Percentiles rank a stretch among this genome's conserved stretches.
phyloP scores from a whole-genome alignment of 306 rosid genomes.

The Rubus idaeus region DNA sequence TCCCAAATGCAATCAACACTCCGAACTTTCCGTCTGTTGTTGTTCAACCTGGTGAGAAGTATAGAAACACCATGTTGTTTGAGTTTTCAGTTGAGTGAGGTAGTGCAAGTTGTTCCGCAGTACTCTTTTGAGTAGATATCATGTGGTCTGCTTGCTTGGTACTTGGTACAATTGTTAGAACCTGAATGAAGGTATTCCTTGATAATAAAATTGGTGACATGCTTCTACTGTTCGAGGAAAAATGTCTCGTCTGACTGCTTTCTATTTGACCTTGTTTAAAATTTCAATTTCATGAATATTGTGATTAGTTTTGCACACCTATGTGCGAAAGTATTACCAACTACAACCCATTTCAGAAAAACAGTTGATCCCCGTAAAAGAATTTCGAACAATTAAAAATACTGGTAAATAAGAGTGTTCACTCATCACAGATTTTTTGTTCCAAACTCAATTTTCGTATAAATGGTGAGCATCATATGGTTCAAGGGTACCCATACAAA shows the following conservation, averaged over 20 bases:
- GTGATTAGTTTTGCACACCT: background rate
- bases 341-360: background rate
- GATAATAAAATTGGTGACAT: background rate
- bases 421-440: background rate
- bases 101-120: background rate
- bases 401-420: background rate
- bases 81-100: constrained; percentile 75
- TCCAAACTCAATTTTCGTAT: background rate
- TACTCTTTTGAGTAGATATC: constrained; percentile 13
- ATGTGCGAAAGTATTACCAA: background rate
- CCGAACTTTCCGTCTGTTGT: constrained; percentile 75
- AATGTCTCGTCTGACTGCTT: background rate
- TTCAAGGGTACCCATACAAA: background rate
- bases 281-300: background rate
- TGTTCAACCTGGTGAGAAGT: constrained; percentile 76
- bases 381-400: background rate
- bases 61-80: constrained; percentile 75
- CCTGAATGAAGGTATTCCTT: background rate
- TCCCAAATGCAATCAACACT: constrained; percentile 79
- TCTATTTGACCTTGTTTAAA: background rate
- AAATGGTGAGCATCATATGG: background rate
- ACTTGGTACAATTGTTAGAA: background rate
- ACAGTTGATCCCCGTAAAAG: background rate
- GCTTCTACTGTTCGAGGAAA: background rate
- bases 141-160: constrained; percentile 15